Evolutionary conservation across 345 rosid species (phyloP).

Genomic region (Geranium brycei): DNA sequence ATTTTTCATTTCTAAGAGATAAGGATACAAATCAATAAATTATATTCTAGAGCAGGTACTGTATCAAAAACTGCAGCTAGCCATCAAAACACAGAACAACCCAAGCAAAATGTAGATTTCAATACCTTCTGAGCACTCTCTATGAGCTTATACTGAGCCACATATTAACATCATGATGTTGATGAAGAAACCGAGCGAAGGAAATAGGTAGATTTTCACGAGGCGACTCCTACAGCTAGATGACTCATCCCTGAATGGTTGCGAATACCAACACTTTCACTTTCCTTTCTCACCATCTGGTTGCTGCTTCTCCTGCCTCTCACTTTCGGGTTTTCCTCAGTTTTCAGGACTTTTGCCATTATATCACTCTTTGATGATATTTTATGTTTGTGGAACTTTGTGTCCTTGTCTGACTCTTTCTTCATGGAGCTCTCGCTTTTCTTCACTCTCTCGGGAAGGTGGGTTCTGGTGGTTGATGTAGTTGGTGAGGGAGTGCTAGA

Average conservation of each 20-base stretch:
- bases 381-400: conserved; percentile 12
- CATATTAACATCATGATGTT: too few relatives aligned
- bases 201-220: conserved; percentile 13
- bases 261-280: conserved; percentile 11
- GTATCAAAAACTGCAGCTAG: too few relatives aligned
- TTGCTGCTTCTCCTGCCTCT: conserved; percentile 16
- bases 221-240: conserved; percentile 32
- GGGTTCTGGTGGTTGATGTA: not conserved
- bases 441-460: conserved; percentile 7
- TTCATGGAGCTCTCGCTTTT: conserved; percentile 8
- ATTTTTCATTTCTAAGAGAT: too few relatives aligned
- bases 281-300: conserved; percentile 4
- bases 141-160: too few relatives aligned
- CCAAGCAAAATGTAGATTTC: not conserved
- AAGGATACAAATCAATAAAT: too few relatives aligned
- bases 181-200: too few relatives aligned
- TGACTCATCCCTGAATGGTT: conserved; percentile 10
- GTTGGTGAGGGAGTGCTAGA: conserved; percentile 6
- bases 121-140: not conserved
- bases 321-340: conserved; percentile 10
- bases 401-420: conserved; percentile 17
- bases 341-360: conserved; percentile 2
- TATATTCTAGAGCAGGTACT: too few relatives aligned
- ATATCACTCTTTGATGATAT: conserved; percentile 3
- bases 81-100: not conserved